Evolutionary conservation across 225 moss, liverwort and hornwort species (phyloP), one percentile per base, ranked within the genome.

Genomic region (Pleurozium schreberi): DNA sequence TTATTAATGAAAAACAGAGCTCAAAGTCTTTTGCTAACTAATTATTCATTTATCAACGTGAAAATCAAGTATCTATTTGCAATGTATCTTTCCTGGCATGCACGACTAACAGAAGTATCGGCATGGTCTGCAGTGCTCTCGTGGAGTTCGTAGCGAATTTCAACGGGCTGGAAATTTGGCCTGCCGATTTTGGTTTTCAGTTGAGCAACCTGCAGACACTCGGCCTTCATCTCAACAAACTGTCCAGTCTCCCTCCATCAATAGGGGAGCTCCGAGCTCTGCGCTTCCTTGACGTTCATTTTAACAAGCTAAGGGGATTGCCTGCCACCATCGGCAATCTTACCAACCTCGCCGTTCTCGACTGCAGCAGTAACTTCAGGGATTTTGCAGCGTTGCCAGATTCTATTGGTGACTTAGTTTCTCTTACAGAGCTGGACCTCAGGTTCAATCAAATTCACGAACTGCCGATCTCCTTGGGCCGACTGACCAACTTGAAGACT

Each of bases 321-420:
- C 99, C 99, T 50, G 87, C 93, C 81, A 88, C 96, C 33, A 86
- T 97, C 18, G 99, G 99, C 82, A 97, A 95, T 64, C 92, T 99
- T 2, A 90, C 93, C 19, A 93, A 89, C 80, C 95, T 99, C 71
- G 89, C 96, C 81, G 91, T 94, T 61, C 91, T 99, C 79, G 94
- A 99, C 82, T 95, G 95, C 71, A 99, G 99, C 91, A 97, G 97
- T 79, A 99, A 99, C 90, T 99, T 99, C 91, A 93, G 94, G 36
- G 97, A 99, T 82, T 93, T 99, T 75, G 69, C 89, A 59, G 86
- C 86, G 20, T 58, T 99, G 60, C 99, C 99, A 13, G 95, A 97
- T 66, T 94, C 97, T 3, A 90, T 99, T n/a, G 99, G 99, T 9
- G 96, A 96, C 90, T 90, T 99, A 34, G 85, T 91, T 58, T 97